phyloP scores from a whole-genome alignment of 2,329 filamentous ascomycete species.

The Colletotrichum acutatum region DNA sequence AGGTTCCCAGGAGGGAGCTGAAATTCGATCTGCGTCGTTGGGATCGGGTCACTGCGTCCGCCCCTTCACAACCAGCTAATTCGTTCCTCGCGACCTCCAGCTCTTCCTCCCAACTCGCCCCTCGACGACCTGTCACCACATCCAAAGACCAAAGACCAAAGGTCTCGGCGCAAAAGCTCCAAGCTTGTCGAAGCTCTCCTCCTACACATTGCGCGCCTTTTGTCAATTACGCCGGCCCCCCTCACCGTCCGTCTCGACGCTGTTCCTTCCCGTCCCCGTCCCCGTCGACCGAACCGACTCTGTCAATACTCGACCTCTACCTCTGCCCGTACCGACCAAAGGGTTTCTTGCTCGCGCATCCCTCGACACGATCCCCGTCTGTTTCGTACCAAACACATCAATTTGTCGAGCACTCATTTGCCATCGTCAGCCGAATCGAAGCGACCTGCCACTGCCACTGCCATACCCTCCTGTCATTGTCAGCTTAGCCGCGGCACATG shows the following conservation, averaged over 20 bases:
- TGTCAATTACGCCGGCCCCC: neutral
- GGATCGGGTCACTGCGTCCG: constrained; percentile 10
- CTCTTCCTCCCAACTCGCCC: constrained; percentile 3
- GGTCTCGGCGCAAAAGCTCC: neutral
- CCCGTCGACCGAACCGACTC: neutral
- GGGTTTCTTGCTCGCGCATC: neutral
- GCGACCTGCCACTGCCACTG: neutral
- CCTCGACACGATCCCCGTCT: constrained; percentile 6
- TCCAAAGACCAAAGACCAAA: neutral
- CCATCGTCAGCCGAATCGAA: neutral
- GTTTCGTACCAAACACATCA: neutral
- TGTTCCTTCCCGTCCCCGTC: neutral
- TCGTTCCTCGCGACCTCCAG: constrained; percentile 11
- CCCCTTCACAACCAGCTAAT: constrained; percentile 1
- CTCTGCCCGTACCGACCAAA: constrained; percentile 1
- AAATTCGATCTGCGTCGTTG: neutral
- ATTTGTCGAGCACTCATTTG: neutral
- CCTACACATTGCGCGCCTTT: neutral
- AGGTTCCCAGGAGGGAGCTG: neutral
- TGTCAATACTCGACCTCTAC: constrained; percentile 5
- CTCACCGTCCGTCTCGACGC: neutral
- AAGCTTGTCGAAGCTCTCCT: neutral
- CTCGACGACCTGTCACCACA: constrained; percentile 14
- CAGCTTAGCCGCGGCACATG: constrained; percentile 24
- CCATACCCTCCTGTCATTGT: neutral